Evolutionary conservation across 2,329 filamentous ascomycete genomes (phyloP).

Genomic region (Arthroderma sp.): DNA sequence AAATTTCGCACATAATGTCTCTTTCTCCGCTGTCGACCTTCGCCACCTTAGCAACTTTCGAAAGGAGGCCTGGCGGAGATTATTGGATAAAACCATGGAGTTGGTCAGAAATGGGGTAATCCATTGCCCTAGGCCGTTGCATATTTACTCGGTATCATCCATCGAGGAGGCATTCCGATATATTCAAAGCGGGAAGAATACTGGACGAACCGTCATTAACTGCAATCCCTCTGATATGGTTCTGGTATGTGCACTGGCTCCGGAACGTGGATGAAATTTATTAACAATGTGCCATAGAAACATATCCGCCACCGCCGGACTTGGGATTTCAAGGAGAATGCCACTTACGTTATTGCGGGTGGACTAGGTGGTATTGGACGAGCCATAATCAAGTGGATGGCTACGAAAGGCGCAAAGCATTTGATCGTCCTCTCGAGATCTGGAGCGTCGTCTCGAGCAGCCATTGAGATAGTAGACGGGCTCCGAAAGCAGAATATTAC

Average conservation of each 20-base stretch:
- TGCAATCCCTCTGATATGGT: slow-evolving; percentile 10
- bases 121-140: too few species aligned
- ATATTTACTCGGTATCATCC: too few species aligned
- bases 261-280: neutral
- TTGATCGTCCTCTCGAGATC: slow-evolving; percentile 20
- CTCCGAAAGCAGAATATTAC: slow-evolving; percentile 6
- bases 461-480: slow-evolving; percentile 1
- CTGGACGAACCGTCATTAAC: slow-evolving; percentile 15
- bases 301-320: neutral
- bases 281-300: neutral
- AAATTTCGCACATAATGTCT: neutral
- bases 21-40: too few species aligned
- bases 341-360: slow-evolving; percentile 13
- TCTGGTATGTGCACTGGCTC: slow-evolving; percentile 3
- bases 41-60: too few species aligned
- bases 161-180: slow-evolving; percentile 16
- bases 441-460: slow-evolving; percentile 7
- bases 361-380: slow-evolving; percentile 7
- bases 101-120: too few species aligned
- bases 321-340: neutral
- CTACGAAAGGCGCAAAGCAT: slow-evolving; percentile 15
- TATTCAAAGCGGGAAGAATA: slow-evolving; percentile 13
- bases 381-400: slow-evolving; percentile 3
- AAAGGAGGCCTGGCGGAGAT: too few species aligned
- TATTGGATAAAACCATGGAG: too few species aligned